Evolutionary conservation across 495 filamentous ascomycete species (phyloP).

Genomic region (Penicillium atrosanguineum): DNA sequence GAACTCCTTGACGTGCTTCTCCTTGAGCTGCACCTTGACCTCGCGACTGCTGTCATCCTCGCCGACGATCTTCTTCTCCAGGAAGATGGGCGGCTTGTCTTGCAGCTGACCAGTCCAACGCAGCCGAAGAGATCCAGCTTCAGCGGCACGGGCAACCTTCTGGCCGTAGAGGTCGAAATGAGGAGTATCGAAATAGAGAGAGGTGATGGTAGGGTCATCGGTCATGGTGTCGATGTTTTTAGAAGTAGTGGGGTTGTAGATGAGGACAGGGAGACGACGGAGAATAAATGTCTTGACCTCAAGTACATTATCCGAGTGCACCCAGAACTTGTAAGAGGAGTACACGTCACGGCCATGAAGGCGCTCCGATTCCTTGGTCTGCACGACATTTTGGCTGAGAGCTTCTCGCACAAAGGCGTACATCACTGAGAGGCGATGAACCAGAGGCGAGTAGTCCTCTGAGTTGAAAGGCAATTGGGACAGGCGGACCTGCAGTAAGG

Average conservation of each 20-base stretch:
- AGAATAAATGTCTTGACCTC: slow-evolving; percentile 95
- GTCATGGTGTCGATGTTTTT: slow-evolving; percentile 73
- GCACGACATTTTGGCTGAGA: slow-evolving; percentile 53
- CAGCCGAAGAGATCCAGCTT: slow-evolving; percentile 79
- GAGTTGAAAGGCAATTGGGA: slow-evolving; percentile 89
- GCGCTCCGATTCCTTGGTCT: slow-evolving; percentile 39
- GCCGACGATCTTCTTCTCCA: slow-evolving; percentile 86
- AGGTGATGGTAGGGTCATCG: slow-evolving; percentile 87
- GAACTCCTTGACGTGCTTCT: slow-evolving; percentile 89
- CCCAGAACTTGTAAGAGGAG: slow-evolving; percentile 97
- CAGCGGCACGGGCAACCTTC: slow-evolving; percentile 74
- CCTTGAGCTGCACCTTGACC: slow-evolving; percentile 78
- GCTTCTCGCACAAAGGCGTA: slow-evolving; percentile 89
- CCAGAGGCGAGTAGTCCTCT: slow-evolving; percentile 86
- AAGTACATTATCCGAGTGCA: slow-evolving; percentile 89
- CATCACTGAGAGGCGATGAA: slow-evolving; percentile 87
- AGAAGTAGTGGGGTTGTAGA: slow-evolving; percentile 84
- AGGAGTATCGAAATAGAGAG: slow-evolving; percentile 89
- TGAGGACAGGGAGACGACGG: slow-evolving; percentile 80
- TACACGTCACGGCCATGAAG: slow-evolving; percentile 63
- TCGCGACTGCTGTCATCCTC: slow-evolving; percentile 73
- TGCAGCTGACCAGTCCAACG: slow-evolving; percentile 89
- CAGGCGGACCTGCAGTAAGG: slow-evolving; percentile 84
- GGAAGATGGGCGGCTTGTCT: slow-evolving; percentile 69
- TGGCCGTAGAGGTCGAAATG: slow-evolving; percentile 80